A percentile compares a stretch with the other conserved stretches of the same genome.
These are phyloP conservation scores for Tylopilus sp. DNA, from an alignment of 1,284 basidiomycete genomes.

Conservation along the genomic window DNA sequence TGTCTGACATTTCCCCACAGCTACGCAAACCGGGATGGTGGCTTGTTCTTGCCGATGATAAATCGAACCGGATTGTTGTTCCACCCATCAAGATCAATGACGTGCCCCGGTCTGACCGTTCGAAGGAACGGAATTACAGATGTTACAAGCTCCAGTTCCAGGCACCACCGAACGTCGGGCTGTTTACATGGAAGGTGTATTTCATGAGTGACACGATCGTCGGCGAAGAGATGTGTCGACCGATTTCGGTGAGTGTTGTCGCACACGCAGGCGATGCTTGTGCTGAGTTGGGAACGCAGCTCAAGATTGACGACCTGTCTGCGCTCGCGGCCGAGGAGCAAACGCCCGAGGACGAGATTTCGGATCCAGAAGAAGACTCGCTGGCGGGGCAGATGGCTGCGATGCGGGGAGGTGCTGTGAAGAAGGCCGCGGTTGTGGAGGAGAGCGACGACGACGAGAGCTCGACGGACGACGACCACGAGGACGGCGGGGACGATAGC, in stretches of 20 bases:
- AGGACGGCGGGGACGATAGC: slow-evolving; percentile 13
- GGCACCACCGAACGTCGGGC: slow-evolving; percentile 81
- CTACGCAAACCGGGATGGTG: slow-evolving; percentile 88
- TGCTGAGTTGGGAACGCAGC: slow-evolving; percentile 42
- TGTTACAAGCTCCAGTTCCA: slow-evolving; percentile 93
- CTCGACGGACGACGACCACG: slow-evolving; percentile 29
- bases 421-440: slow-evolving; percentile 50
- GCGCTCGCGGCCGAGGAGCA: slow-evolving; percentile 59
- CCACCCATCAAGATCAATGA: slow-evolving; percentile 85
- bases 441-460: slow-evolving; percentile 48
- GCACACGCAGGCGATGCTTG: no score
- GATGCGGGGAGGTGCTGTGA: slow-evolving; percentile 91
- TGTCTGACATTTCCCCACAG: slow-evolving; percentile 37
- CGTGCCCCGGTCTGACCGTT: slow-evolving; percentile 65
- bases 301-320: slow-evolving; percentile 78
- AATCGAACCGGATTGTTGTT: slow-evolving; percentile 86
- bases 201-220: slow-evolving; percentile 87
- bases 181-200: slow-evolving; percentile 89
- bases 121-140: slow-evolving; percentile 67
- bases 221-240: slow-evolving; percentile 74
- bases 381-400: slow-evolving; percentile 98
- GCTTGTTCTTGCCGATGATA: slow-evolving; percentile 89
- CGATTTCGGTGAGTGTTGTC: slow-evolving; percentile 69
- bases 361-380: slow-evolving; percentile 92
- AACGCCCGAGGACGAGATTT: slow-evolving; percentile 85